These are phyloP conservation scores for Claviceps sp. DNA, from an alignment of 2,329 filamentous ascomycete genomes.

Conservation along the genomic window DNA sequence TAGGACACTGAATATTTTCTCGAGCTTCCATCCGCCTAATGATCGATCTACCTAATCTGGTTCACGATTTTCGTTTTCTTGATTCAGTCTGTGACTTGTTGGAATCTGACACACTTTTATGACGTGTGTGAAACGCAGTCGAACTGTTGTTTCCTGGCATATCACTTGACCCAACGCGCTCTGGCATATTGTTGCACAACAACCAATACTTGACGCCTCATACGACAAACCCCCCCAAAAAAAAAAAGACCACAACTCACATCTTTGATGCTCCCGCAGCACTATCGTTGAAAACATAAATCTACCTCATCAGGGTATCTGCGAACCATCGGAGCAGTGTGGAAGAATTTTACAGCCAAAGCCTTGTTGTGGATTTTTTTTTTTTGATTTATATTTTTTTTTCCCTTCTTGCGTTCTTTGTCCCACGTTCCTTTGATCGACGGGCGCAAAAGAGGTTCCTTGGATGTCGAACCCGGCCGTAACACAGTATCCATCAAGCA, in stretches of 20 bases:
- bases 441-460: neutral
- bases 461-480: neutral
- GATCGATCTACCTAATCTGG: neutral
- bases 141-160: too few relatives aligned
- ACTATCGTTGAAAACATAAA: too few relatives aligned
- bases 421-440: neutral
- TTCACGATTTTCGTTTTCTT: neutral
- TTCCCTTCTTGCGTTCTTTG: neutral
- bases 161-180: too few relatives aligned
- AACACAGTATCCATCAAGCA: neutral
- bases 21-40: too few relatives aligned
- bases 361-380: too few relatives aligned
- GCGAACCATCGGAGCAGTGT: neutral
- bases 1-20: neutral
- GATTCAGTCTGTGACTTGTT: neutral
- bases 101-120: neutral
- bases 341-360: neutral
- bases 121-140: too few relatives aligned
- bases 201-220: too few relatives aligned
- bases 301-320: neutral
- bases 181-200: too few relatives aligned
- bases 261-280: too few relatives aligned
- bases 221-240: too few relatives aligned
- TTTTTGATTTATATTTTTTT: too few relatives aligned
- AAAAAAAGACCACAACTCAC: too few relatives aligned